Percentiles rank a stretch among this genome's conserved stretches.
Evolutionary conservation across 306 rosid species (phyloP).

Genomic region (Senna siamea): DNA sequence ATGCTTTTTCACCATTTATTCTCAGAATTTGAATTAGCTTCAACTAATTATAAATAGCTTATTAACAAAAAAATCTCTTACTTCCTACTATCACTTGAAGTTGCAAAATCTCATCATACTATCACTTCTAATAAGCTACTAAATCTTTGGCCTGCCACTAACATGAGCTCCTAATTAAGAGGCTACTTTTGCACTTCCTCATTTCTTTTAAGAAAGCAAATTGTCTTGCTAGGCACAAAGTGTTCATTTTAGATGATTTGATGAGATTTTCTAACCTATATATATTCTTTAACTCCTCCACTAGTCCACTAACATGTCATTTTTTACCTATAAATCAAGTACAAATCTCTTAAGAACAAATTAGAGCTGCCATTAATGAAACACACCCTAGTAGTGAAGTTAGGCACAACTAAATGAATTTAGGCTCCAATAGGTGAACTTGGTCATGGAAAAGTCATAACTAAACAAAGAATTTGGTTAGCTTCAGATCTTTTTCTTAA

Average conservation of each 20-base stretch:
- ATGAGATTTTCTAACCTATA: background rate
- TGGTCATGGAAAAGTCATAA: background rate
- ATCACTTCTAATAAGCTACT: background rate
- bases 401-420: background rate
- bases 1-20: too few relatives aligned
- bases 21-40: too few relatives aligned
- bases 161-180: too few relatives aligned
- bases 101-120: background rate
- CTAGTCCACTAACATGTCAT: background rate
- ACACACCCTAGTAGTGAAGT: background rate
- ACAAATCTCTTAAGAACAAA: background rate
- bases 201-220: too few relatives aligned
- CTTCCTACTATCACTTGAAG: background rate
- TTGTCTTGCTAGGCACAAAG: background rate
- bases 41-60: too few relatives aligned
- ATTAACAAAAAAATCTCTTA: slow-evolving; percentile 16
- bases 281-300: background rate
- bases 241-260: background rate
- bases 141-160: too few relatives aligned
- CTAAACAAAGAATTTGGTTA: too few relatives aligned
- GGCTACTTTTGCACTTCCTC: too few relatives aligned
- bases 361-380: background rate
- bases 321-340: background rate
- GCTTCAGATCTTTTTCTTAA: too few relatives aligned
- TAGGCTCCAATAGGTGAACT: slow-evolving; percentile 1